A percentile compares a stretch with the other conserved stretches of the same genome.
Conservation (phyloP, 768 basidiomycete species). For the Aureoboletus auriporus region DNA sequence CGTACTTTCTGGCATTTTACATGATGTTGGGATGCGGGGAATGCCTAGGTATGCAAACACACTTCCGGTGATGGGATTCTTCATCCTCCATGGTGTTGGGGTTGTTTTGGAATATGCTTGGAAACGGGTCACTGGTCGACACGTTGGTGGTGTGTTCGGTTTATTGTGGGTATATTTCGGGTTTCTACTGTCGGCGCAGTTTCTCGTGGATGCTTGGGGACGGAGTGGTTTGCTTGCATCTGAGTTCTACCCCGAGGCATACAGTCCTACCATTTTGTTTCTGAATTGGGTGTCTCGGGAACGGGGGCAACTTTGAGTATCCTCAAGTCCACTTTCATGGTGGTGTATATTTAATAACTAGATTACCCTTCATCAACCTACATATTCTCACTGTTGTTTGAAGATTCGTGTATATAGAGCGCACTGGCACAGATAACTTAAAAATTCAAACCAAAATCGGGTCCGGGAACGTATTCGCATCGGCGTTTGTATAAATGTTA, state of each 20-base stretch:
- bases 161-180: slow-evolving; percentile 49
- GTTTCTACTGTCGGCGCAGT: slow-evolving; percentile 44
- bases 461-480: too few species aligned
- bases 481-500: too few species aligned
- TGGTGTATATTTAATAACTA: neutral
- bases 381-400: too few species aligned
- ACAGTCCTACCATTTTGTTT: slow-evolving; percentile 17
- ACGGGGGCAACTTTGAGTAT: neutral
- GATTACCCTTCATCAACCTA: neutral
- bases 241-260: slow-evolving; percentile 9
- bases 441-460: too few species aligned
- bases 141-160: slow-evolving; percentile 46
- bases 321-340: neutral
- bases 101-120: slow-evolving; percentile 46
- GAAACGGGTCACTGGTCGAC: slow-evolving; percentile 39
- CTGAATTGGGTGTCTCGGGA: slow-evolving; percentile 5
- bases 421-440: too few species aligned
- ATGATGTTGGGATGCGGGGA: slow-evolving; percentile 55
- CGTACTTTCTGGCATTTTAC: slow-evolving; percentile 54
- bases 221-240: slow-evolving; percentile 19
- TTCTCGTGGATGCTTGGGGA: slow-evolving; percentile 44
- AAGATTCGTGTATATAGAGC: too few species aligned
- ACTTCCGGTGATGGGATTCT: slow-evolving; percentile 42
- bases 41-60: slow-evolving; percentile 53
- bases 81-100: slow-evolving; percentile 54